Percentiles rank a stretch among this genome's conserved stretches.
Evolutionary conservation across 169 alveolate genomes (phyloP).

Genomic region (Cryptosporidium muris): DNA sequence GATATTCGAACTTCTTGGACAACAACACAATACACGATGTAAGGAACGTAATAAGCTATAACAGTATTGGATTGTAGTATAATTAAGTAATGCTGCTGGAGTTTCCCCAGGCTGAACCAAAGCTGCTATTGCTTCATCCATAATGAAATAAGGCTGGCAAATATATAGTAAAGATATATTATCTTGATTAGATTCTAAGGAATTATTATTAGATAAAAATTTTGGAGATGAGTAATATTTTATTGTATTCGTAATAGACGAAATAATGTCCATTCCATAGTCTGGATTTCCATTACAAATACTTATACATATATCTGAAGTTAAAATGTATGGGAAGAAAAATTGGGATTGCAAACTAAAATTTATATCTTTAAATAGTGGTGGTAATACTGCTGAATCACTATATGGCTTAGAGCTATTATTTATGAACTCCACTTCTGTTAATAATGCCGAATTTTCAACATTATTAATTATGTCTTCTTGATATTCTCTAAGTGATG

Average conservation of each 20-base stretch:
- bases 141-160: slow-evolving; percentile 35
- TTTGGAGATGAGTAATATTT: slow-evolving; percentile 17
- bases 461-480: slow-evolving; percentile 10
- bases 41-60: slow-evolving; percentile 64
- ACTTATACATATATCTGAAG: slow-evolving; percentile 65
- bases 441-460: not conserved
- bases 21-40: slow-evolving; percentile 62
- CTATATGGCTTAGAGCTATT: slow-evolving; percentile 2
- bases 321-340: slow-evolving; percentile 56
- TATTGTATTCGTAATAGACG: slow-evolving; percentile 23
- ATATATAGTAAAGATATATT: slow-evolving; percentile 1
- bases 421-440: not conserved
- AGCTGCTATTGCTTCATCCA: slow-evolving; percentile 36
- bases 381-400: slow-evolving; percentile 18
- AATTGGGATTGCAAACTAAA: slow-evolving; percentile 14
- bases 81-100: slow-evolving; percentile 26
- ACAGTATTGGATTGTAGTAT: slow-evolving; percentile 47
- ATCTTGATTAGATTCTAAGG: not conserved
- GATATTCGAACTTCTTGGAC: slow-evolving; percentile 44
- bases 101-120: slow-evolving; percentile 26
- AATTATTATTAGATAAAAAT: not conserved
- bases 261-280: slow-evolving; percentile 40
- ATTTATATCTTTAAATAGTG: slow-evolving; percentile 17
- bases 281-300: slow-evolving; percentile 60
- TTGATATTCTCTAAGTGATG: slow-evolving; percentile 9